Percentiles rank a stretch among this genome's conserved stretches.
Evolutionary conservation across 768 basidiomycete genomes (phyloP).

Genomic region (Collybia mongolica): DNA sequence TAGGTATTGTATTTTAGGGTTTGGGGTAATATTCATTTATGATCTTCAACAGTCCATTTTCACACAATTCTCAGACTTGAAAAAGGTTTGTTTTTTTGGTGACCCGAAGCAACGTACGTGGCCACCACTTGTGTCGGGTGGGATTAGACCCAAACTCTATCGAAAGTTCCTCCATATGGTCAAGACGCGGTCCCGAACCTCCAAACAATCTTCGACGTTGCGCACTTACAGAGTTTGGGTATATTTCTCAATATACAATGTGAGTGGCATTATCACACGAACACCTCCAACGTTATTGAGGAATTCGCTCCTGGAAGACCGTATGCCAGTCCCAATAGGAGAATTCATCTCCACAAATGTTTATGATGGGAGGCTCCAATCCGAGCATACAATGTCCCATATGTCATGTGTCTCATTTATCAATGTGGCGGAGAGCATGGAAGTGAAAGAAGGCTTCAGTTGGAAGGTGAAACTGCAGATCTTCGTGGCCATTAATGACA

Average conservation of each 20-base stretch:
- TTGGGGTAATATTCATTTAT: background rate
- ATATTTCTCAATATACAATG: constrained; percentile 51
- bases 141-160: background rate
- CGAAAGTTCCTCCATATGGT: constrained; percentile 51
- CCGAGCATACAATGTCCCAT: constrained; percentile 32
- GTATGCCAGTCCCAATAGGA: constrained; percentile 49
- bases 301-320: constrained; percentile 29
- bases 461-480: constrained; percentile 34
- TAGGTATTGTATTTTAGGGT: constrained; percentile 14
- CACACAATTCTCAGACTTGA: constrained; percentile 32
- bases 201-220: constrained; percentile 47
- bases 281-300: background rate
- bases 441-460: constrained; percentile 36
- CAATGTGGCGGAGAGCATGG: constrained; percentile 35
- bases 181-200: constrained; percentile 35
- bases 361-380: constrained; percentile 38
- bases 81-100: constrained; percentile 52
- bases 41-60: constrained; percentile 37
- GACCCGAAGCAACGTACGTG: constrained; percentile 51
- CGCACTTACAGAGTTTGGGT: constrained; percentile 28
- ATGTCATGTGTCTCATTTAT: constrained; percentile 42
- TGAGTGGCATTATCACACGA: constrained; percentile 16
- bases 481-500: background rate
- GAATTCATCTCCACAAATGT: constrained; percentile 47
- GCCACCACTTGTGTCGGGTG: background rate